A percentile compares a stretch with the other conserved stretches of the same genome.
Conservation (phyloP, 179 eudicot species). For the Spinacia oleracea region DNA sequence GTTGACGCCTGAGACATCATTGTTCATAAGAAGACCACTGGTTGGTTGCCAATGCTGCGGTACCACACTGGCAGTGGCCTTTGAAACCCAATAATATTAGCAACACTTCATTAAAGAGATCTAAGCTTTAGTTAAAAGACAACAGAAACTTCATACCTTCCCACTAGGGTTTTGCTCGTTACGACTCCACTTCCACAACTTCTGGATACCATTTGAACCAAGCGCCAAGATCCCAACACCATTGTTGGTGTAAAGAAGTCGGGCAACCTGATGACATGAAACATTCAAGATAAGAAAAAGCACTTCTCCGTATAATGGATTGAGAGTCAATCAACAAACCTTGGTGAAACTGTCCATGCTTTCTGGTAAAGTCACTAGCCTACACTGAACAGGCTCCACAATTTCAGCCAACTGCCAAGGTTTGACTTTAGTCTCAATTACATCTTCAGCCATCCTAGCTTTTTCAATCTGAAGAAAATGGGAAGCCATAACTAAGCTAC, state of each 20-base stretch:
- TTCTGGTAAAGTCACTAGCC: conserved; percentile 77
- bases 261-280: conserved; percentile 46
- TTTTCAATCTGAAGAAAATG: conserved; percentile 62
- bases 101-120: conserved; percentile 13
- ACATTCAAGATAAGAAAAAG: background rate
- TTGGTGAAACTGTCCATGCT: conserved; percentile 65
- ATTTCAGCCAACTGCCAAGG: conserved; percentile 91
- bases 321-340: conserved; percentile 41
- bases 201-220: conserved; percentile 67
- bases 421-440: conserved; percentile 57
- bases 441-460: conserved; percentile 65
- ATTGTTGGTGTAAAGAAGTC: conserved; percentile 77
- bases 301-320: conserved; percentile 3
- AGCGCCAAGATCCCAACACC: conserved; percentile 80
- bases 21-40: conserved; percentile 88
- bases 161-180: conserved; percentile 72
- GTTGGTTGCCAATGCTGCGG: conserved; percentile 97
- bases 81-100: conserved; percentile 32
- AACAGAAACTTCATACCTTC: conserved; percentile 48
- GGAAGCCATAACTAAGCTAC: conserved; percentile 5
- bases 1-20: conserved; percentile 76
- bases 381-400: conserved; percentile 75
- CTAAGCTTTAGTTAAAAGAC: conserved; percentile 2
- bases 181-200: conserved; percentile 87
- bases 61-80: conserved; percentile 89